Evolutionary conservation across 1,139 yeast species (phyloP).

Genomic region (Zygoascus hellenicus): DNA sequence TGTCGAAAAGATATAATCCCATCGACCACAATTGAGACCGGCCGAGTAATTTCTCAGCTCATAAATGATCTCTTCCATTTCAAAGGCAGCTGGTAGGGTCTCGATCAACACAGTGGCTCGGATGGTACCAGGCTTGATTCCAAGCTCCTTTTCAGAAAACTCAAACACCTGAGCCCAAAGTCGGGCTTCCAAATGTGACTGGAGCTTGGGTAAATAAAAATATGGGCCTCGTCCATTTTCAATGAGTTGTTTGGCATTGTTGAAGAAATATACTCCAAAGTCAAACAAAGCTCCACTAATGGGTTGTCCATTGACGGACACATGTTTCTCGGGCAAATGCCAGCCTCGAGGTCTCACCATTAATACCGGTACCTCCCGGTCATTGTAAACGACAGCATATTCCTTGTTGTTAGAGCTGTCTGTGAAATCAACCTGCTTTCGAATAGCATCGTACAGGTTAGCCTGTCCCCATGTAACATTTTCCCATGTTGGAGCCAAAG

Average conservation of each 20-base stretch:
- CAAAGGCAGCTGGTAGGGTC: constrained; percentile 69
- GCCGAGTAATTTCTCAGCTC: constrained; percentile 67
- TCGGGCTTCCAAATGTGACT: constrained; percentile 68
- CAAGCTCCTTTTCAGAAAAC: constrained; percentile 57
- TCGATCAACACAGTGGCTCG: constrained; percentile 70
- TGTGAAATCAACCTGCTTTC: constrained; percentile 62
- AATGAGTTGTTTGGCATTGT: constrained; percentile 56
- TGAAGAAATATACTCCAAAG: constrained; percentile 68
- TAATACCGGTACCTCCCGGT: constrained; percentile 51
- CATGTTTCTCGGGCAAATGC: constrained; percentile 72
- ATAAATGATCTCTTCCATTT: constrained; percentile 72
- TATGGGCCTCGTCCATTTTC: constrained; percentile 64
- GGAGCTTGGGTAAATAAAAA: constrained; percentile 73
- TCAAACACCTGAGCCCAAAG: constrained; percentile 71
- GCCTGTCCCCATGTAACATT: constrained; percentile 79
- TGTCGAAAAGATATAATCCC: constrained; percentile 73
- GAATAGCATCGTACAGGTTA: constrained; percentile 66
- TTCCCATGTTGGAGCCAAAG: constrained; percentile 81
- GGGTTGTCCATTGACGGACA: constrained; percentile 66
- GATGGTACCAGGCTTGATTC: constrained; percentile 59
- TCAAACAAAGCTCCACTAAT: constrained; percentile 68
- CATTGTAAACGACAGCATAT: constrained; percentile 48
- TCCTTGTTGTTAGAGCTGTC: constrained; percentile 48
- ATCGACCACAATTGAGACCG: constrained; percentile 73
- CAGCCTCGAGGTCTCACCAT: constrained; percentile 81